A percentile compares a stretch with the other conserved stretches of the same genome.
Evolutionary conservation across 352 stramenopile genomes (phyloP).

Genomic region (Achlya hypogyna): DNA sequence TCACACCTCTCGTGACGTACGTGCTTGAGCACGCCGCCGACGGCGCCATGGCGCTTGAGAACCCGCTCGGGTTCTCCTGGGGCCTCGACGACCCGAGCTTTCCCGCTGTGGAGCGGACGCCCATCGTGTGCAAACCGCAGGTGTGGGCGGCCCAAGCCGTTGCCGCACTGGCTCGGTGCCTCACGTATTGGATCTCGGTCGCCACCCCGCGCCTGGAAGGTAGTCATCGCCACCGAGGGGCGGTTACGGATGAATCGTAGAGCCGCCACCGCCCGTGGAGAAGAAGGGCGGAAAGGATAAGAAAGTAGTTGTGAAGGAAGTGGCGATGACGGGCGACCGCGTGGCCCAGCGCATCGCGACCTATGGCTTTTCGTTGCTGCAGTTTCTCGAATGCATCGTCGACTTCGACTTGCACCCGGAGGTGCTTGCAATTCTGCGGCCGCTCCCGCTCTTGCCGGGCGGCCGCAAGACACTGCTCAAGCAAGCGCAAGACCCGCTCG

Average conservation of each 20-base stretch:
- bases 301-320: constrained; percentile 5
- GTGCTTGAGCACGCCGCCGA: background rate
- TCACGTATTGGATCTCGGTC: background rate
- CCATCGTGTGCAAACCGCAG: background rate
- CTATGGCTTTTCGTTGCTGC: background rate
- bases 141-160: constrained; percentile 5
- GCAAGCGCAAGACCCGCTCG: constrained; percentile 7
- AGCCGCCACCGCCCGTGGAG: background rate
- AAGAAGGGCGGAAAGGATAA: constrained; percentile 15
- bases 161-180: background rate
- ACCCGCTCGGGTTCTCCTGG: background rate
- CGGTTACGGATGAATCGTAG: too few species aligned
- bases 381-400: background rate
- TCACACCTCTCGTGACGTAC: background rate
- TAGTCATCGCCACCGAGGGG: background rate
- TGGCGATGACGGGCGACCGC: background rate
- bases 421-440: background rate
- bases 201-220: background rate
- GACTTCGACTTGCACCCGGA: constrained; percentile 16
- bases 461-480: constrained; percentile 12
- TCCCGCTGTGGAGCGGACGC: background rate
- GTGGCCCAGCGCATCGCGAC: constrained; percentile 1
- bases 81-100: background rate
- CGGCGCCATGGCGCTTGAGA: background rate
- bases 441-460: constrained; percentile 1